Base-by-base conservation (phyloP, 192 early-diverging fungal species). In the Phlyctochytrium arcticum region DNA sequence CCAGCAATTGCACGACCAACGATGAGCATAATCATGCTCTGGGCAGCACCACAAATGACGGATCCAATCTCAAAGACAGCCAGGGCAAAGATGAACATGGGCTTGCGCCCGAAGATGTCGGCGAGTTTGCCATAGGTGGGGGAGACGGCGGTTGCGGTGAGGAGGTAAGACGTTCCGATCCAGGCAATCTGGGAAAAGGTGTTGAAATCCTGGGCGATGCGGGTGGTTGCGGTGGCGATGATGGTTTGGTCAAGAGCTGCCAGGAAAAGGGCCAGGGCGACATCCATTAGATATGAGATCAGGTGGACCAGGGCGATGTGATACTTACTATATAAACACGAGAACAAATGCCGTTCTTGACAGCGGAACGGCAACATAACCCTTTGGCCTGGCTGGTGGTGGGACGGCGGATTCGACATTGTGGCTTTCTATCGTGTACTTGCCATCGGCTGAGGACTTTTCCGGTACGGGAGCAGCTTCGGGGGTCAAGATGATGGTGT, bases 91-190 rank as follows among this genome's bases (percentile, higher is more conserved):
- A 93, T 69, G 31, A 96, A 80, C 21, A 86, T 81, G 23, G 74
- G 51, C 60, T 91, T 87, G 19, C 91, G 80, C 31, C 92, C 94
- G 75, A 96, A 88, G 61, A 96, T 94, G 64, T 96, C 94, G 31
- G 90, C 84, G 57, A 96, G 79, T 61, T 90, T 88, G 39, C 86
- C 91, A 67, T 93, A 93, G 10, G 78, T 69, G 57, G 89, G 86
- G 58, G 85, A 82, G 65, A 90, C 79, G 4, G 92, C 82, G 0
- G 89, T 91, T 15, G 70, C 35, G 32, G 77, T 79, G 9, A 79
- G 58, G 19, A 79, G 46, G 62, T 64, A 79, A 27, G 60, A 60
- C 8, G 69, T 69, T 23, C 72, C 78, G 49, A 80, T 67, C 75
- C 72, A 80, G 10, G 75, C 48, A 37, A 80, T 65, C 42, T 66